These are phyloP conservation scores for Sphaerulina vaccinii DNA, from an alignment of 2,329 filamentous ascomycete species.

Conservation along the genomic window DNA sequence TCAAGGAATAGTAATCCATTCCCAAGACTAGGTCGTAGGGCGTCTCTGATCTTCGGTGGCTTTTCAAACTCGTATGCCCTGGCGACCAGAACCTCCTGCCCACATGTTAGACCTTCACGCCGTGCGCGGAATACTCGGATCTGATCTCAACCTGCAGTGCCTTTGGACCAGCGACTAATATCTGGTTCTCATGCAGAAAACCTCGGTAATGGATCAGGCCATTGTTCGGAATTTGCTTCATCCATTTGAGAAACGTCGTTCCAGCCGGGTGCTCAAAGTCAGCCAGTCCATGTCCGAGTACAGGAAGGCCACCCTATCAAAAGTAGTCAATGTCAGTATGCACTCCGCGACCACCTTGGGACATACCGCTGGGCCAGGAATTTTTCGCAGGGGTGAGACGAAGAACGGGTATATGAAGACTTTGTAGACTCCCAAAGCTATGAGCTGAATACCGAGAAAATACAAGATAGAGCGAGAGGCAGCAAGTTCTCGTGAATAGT, in stretches of 20 bases:
- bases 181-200: constrained; percentile 40
- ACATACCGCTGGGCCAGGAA: constrained; percentile 38
- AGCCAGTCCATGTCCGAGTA: constrained; percentile 41
- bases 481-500: constrained; percentile 24
- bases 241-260: constrained; percentile 35
- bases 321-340: constrained; percentile 1
- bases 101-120: too few relatives aligned
- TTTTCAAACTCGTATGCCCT: constrained; percentile 57
- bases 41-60: constrained; percentile 42
- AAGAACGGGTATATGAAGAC: constrained; percentile 39
- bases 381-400: constrained; percentile 41
- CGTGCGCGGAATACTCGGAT: too few relatives aligned
- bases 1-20: constrained; percentile 53
- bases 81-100: constrained; percentile 54
- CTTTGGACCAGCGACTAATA: constrained; percentile 42
- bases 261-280: constrained; percentile 40
- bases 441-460: constrained; percentile 20
- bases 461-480: constrained; percentile 23
- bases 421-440: constrained; percentile 19
- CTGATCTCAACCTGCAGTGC: too few relatives aligned
- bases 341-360: constrained; percentile 12
- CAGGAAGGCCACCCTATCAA: constrained; percentile 25
- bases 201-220: constrained; percentile 43
- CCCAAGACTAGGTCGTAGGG: constrained; percentile 51
- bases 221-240: constrained; percentile 42